Base-by-base conservation (phyloP, 306 rosid species). In the Senna tora region DNA sequence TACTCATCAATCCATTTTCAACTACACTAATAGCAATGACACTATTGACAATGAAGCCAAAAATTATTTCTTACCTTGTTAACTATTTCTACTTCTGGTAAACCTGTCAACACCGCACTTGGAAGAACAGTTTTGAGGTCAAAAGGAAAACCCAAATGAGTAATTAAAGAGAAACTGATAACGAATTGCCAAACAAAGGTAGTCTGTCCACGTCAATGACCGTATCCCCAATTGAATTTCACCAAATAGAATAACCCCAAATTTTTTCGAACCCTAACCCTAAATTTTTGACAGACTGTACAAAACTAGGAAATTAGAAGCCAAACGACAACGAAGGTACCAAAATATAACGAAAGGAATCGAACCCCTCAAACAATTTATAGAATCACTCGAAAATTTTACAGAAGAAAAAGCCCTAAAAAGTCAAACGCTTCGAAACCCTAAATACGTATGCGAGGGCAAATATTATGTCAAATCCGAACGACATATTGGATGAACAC, bases 191-290 rank as follows among this genome's bases (percentile, higher is more conserved):
- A 15, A 33, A 32, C 4, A 46, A 25, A 74, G 4, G 13, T 6
- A 2, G 64, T 54, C 28, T 19, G 69, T 43, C 38, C 36, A 55
- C n/a, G 47, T 41, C 46, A 58, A 22, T 46, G 39, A 49, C 61
- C 59, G 16, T 28, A 65, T n/a, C 67, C 86, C 85, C 73, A 77
- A 60, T 3, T n/a, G 16, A 72, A 87, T 87, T 84, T 16, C 59
- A 72, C 75, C 41, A 58, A 77, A 63, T 36, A 32, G 21, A 65
- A 34, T 28, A 60, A 0, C 14, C 80, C 43, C 42, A 25, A 20
- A 7, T 8, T 17, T 68, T 54, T 25, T 30, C 28, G 67, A 82
- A 80, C 89, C 91, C 89, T 87, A 84, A 82, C 87, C 82, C 89
- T 82, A 80, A 75, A 32, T 50, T 57, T 13, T 15, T 33, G 50